phyloP scores from a whole-genome alignment of 306 rosid genomes.

The Cucumis sativus region Cucumber_9930_V3 NC_026660.2:5992501-5993000 shows the following conservation, averaged over 20 bases:
- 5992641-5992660: conserved; percentile 83
- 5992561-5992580: conserved; percentile 92
- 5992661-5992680: conserved; percentile 45
- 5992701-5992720: conserved; percentile 30
- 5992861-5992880: conserved; percentile 93
- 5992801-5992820: conserved; percentile 68
- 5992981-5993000: conserved; percentile 99
- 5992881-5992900: conserved; percentile 99
- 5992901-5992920: conserved; percentile 77
- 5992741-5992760: conserved; percentile 79
- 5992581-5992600: conserved; percentile 88
- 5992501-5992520: conserved; percentile 29
- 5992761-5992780: conserved; percentile 59
- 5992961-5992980: conserved; percentile 99
- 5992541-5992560: conserved; percentile 93
- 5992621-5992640: conserved; percentile 97
- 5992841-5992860: conserved; percentile 97
- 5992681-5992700: conserved; percentile 32
- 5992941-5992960: conserved; percentile 99
- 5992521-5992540: conserved; percentile 84
- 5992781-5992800: conserved; percentile 82
- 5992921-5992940: conserved; percentile 65
- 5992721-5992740: conserved; percentile 54
- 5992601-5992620: conserved; percentile 95
- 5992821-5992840: conserved; percentile 99